Base-by-base conservation (phyloP, 805 yeast species). In the Lipomyces anomalus region DNA sequence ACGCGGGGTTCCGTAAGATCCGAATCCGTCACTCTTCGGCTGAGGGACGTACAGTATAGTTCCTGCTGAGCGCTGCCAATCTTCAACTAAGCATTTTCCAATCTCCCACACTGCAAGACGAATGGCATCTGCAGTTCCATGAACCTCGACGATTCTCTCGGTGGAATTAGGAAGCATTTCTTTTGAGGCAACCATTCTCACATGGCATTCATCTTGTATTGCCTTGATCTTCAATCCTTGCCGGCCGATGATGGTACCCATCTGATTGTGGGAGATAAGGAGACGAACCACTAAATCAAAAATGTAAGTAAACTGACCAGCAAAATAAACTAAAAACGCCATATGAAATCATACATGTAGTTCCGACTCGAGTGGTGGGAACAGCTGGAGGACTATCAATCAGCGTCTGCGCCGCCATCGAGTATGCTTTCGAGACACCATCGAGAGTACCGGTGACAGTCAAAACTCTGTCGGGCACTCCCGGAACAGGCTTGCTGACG, bases 191-290 rank as follows among this genome's bases (percentile, higher is more conserved):
- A 85, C 87, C 76, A 88, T 83, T 61, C 83, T 81, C 42, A 88
- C 86, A 44, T 74, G 69, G 62, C 70, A 80, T 26, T 67, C 68
- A 48, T 79, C 81, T 67, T 84, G 92, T 49, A 87, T 76, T 34
- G 81, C 73, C 68, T 85, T 87, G 61, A 88, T 88, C 61, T 88
- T 75, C 9, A 72, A 68, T 43, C 96, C 96, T 50, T 77, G 84
- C 47, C 83, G 78, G 42, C 96, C 96, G 61, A 88, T 87, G 38
- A 88, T 75, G 6, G 94, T 80, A 33, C 95, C 95, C 78, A 87
- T 80, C 62, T 86, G 95, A 42, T 80, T 73, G 64, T 87, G 86
- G 34, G 95, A 87, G 48, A 87, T 73, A 52, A 88, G 69, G 38
- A 88, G 69, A 60, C 95, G 74, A 57, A 87, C 64, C 29, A 77